Evolutionary conservation across 371 early-diverging fungal species (phyloP), one percentile per base, ranked within the genome.

Genomic region (Dinochytrium kinnereticum): DNA sequence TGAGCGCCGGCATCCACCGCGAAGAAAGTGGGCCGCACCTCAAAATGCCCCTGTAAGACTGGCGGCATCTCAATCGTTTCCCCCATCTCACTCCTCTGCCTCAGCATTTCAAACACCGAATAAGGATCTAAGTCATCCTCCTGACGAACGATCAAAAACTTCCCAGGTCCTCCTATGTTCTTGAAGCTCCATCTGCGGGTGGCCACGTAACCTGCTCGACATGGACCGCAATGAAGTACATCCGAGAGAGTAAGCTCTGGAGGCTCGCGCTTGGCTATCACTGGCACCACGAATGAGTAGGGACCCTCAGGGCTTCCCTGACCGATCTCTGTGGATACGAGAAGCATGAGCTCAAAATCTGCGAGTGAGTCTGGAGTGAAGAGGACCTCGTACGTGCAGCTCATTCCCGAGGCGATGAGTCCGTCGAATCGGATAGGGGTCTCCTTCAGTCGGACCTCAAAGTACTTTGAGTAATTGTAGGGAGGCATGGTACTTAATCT

Each of bases 381-480:
- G 0, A 74, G 59, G 28, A 86, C 70, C 17, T 57, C 49, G 69
- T 82, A 86, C 51, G 57, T 37, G 28, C 76, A 72, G 51, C 77
- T 75, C 79, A 86, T 83, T 1, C 86, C 81, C 15, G 80, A 85
- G 0, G 90, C 90, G 40, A 87, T 82, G 28, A 84, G 68, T 1
- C 84, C 86, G 21, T 84, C 82, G 36, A 81, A 78, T 2, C 82
- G 79, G n/a, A 83, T 79, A 5, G 89, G 86, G 19, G 80, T 72
- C 7, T 73, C n/a, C 1, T 72, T 61, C 31, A 83, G 69, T 21
- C 66, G 40, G 28, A 81, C 64, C 1, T 55, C 28, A 51, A 85
- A 85, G 40, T 68, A 80, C 17, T 69, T 57, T 0, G 80, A 78
- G 39, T 78, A 78, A 33, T 59, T 65, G 68, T 77, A 78, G 3